Evolutionary conservation across 1,284 basidiomycete genomes (phyloP), one percentile per base, ranked within the genome.

Genomic region (Dichomitus squalens): DNA sequence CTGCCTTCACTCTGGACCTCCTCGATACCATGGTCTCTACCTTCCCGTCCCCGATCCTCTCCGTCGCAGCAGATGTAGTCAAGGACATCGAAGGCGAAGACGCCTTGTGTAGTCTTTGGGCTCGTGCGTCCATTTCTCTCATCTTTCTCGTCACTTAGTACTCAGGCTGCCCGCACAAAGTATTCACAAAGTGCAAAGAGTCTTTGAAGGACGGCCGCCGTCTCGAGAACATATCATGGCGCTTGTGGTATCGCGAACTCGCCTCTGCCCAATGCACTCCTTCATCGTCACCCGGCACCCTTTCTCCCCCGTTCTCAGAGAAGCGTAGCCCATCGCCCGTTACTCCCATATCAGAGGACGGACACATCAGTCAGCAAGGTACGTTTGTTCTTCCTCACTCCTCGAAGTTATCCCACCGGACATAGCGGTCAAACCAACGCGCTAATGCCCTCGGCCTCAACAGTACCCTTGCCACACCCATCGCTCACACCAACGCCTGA

Each of bases 141-240:
- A 36, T 44, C 49, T 55, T 16, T 16, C 50, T 29, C 49, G 46
- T 64, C 50, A n/a, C 40, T 48, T 57, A 23, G 52, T 23, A 53
- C 57, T 65, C 36, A 60, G 7, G n/a, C 21, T 21, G 38, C 20
- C 20, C 36, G 18, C 52, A 52, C 46, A 58, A 62, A 94, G 92
- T 94, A 11, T 93, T 94, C 68, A 87, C 89, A 56, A 91, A 92
- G 70, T 93, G 89, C 76, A 92, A 90, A 71, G 82, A 85, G 64
- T 86, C 85, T 4, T 74, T 95, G 8, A 82, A 88, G 67, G 87
- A 93, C 62, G 93, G 93, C 12, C 79, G 78, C 23, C 77, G 93
- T 31, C 80, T 93, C 27, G 92, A 95, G 74, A 94, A 95, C 69
- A 86, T 94, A 55, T 87, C 88, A 6, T 95, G 92, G 93, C 77